Evolutionary conservation across 2,329 filamentous ascomycete species (phyloP).

Genomic region (Aspergillus pseudonomiae): DNA sequence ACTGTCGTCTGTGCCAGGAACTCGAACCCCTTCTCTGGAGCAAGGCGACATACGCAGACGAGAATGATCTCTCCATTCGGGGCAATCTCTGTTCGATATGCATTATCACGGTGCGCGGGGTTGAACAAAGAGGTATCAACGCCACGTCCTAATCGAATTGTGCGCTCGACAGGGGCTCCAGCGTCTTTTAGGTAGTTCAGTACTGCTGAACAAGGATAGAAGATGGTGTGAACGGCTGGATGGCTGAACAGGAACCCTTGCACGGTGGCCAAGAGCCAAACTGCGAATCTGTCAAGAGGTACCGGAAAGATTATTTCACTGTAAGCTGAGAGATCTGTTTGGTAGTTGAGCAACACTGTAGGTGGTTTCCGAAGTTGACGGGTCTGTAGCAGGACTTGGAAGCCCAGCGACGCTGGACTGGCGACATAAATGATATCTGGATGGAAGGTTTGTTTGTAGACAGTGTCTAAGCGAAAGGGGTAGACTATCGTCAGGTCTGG

Average conservation of each 20-base stretch:
- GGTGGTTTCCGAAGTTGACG: slow-evolving; percentile 61
- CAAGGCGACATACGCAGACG: slow-evolving; percentile 67
- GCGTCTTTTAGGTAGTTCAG: slow-evolving; percentile 62
- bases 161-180: slow-evolving; percentile 58
- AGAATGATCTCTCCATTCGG: slow-evolving; percentile 67
- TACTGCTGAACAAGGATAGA: slow-evolving; percentile 69
- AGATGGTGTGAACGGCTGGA: slow-evolving; percentile 64
- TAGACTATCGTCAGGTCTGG: slow-evolving; percentile 71
- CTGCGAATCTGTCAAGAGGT: slow-evolving; percentile 63
- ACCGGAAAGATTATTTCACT: slow-evolving; percentile 69
- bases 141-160: slow-evolving; percentile 65
- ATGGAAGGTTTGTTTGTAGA: slow-evolving; percentile 64
- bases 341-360: slow-evolving; percentile 69
- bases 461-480: slow-evolving; percentile 64
- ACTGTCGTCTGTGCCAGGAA: slow-evolving; percentile 63
- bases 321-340: slow-evolving; percentile 72
- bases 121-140: slow-evolving; percentile 67
- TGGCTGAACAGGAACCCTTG: slow-evolving; percentile 70
- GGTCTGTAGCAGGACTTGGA: slow-evolving; percentile 71
- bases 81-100: slow-evolving; percentile 58
- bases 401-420: slow-evolving; percentile 69
- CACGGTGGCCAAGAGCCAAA: slow-evolving; percentile 63
- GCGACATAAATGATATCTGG: slow-evolving; percentile 72
- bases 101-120: slow-evolving; percentile 55
- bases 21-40: slow-evolving; percentile 71